phyloP scores from a whole-genome alignment of 805 yeast species.

The Zygosaccharomyces kombuchaensis region DNA sequence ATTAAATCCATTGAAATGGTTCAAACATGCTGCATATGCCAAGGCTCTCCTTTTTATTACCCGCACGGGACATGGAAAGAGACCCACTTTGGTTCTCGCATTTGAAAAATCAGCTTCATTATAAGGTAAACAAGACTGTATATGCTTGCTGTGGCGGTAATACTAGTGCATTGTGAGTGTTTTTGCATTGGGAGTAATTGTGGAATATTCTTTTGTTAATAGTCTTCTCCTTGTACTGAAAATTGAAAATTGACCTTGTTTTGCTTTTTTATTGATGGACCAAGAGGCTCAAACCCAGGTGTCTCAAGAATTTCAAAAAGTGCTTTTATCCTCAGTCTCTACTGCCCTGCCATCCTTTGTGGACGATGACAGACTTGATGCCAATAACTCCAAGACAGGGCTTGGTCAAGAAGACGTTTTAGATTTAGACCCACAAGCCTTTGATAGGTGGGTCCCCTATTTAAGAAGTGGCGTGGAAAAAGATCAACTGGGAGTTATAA shows the following conservation, averaged over 20 bases:
- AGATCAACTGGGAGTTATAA: constrained; percentile 19
- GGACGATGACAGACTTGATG: constrained; percentile 6
- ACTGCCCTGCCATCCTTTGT: constrained; percentile 12
- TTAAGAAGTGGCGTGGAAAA: constrained; percentile 29
- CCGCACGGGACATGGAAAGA: neutral
- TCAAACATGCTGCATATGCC: neutral
- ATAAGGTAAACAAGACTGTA: neutral
- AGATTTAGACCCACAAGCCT: constrained; percentile 27
- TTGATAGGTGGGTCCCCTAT: constrained; percentile 35
- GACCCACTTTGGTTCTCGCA: neutral
- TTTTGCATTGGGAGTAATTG: neutral
- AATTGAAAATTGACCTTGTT: neutral
- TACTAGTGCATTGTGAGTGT: neutral
- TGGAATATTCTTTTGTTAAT: neutral
- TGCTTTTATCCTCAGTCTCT: constrained; percentile 23
- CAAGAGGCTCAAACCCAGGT: constrained; percentile 25
- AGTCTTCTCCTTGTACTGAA: neutral
- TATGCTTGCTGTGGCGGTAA: too few relatives aligned
- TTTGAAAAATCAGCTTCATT: neutral
- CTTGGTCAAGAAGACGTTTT: constrained; percentile 19
- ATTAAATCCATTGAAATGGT: too few relatives aligned
- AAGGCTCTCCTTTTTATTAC: neutral
- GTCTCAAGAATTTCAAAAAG: constrained; percentile 32
- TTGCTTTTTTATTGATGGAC: constrained; percentile 21
- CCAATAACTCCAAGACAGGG: neutral